phyloP scores from a whole-genome alignment of 495 filamentous ascomycete species.

The Hyaloscypha finlandica region DNA sequence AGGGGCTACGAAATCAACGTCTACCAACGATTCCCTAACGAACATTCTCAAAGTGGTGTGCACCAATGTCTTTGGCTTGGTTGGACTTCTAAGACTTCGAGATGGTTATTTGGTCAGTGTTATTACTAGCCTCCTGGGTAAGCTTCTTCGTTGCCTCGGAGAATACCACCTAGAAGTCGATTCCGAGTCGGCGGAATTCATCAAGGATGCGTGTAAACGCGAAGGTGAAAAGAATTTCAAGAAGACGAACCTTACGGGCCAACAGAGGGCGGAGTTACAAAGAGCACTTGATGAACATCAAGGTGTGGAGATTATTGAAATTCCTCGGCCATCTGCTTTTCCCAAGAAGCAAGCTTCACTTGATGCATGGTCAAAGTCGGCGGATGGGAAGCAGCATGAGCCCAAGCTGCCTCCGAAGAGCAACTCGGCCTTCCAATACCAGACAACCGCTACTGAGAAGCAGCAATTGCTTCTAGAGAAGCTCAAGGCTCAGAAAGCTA shows the following conservation, averaged over 20 bases:
- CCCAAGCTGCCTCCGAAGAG: constrained; percentile 21
- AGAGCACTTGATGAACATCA: constrained; percentile 77
- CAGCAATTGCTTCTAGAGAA: constrained; percentile 41
- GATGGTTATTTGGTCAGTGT: constrained; percentile 80
- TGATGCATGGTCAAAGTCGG: constrained; percentile 46
- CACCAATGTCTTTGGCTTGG: constrained; percentile 63
- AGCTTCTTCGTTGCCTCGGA: constrained; percentile 72
- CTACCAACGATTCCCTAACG: constrained; percentile 43
- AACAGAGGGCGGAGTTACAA: constrained; percentile 80
- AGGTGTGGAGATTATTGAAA: constrained; percentile 50
- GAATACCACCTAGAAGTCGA: constrained; percentile 70
- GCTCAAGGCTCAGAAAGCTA: constrained; percentile 37
- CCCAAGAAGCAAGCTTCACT: constrained; percentile 64
- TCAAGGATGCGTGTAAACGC: constrained; percentile 47
- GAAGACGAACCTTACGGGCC: constrained; percentile 70
- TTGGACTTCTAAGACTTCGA: constrained; percentile 80
- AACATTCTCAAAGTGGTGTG: constrained; percentile 62
- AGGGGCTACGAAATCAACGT: constrained; percentile 36
- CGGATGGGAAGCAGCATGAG: constrained; percentile 25
- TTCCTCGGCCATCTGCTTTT: constrained; percentile 35
- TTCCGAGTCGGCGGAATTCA: constrained; percentile 57
- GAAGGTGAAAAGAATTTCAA: constrained; percentile 35
- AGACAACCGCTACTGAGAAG: constrained; percentile 37
- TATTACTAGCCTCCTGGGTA: constrained; percentile 62
- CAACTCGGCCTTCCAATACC: constrained; percentile 22